These are phyloP conservation scores for Andrographis paniculata DNA, from an alignment of 305 asterid genomes.

Conservation along the genomic window DNA sequence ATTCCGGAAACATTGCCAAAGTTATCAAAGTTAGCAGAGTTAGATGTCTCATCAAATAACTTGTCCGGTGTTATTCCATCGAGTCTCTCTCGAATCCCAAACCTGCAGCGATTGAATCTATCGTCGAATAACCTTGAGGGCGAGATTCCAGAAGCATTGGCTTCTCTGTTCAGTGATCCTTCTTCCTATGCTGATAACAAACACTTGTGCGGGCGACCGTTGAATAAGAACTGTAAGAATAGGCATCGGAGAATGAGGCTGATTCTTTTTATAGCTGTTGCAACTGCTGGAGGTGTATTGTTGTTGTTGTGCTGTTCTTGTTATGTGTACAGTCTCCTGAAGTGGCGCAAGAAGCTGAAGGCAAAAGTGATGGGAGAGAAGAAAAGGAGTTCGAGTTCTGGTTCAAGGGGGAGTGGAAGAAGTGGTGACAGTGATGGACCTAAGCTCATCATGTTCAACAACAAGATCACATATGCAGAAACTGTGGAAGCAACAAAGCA, in stretches of 20 bases:
- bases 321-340: conserved; percentile 37
- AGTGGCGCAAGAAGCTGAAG: conserved; percentile 45
- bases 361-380: conserved; percentile 38
- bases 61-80: conserved; percentile 45
- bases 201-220: conserved; percentile 47
- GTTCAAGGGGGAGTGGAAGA: too few relatives aligned
- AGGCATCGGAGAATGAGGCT: conserved; percentile 31
- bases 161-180: conserved; percentile 45
- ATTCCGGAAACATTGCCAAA: conserved; percentile 40
- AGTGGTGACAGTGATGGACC: conserved; percentile 61
- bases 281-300: conserved; percentile 39
- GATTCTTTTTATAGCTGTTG: conserved; percentile 36
- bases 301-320: conserved; percentile 39
- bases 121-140: conserved; percentile 52
- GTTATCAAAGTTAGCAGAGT: conserved; percentile 29
- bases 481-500: conserved; percentile 64
- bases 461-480: conserved; percentile 58
- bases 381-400: conserved; percentile 53
- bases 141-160: conserved; percentile 40
- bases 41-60: conserved; percentile 49
- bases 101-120: conserved; percentile 35
- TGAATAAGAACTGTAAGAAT: conserved; percentile 30
- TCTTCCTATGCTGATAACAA: conserved; percentile 34
- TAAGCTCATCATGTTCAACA: conserved; percentile 54
- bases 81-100: conserved; percentile 31